phyloP scores from a whole-genome alignment of 179 eudicot species.

The Amaranthus tricolor region DNA sequence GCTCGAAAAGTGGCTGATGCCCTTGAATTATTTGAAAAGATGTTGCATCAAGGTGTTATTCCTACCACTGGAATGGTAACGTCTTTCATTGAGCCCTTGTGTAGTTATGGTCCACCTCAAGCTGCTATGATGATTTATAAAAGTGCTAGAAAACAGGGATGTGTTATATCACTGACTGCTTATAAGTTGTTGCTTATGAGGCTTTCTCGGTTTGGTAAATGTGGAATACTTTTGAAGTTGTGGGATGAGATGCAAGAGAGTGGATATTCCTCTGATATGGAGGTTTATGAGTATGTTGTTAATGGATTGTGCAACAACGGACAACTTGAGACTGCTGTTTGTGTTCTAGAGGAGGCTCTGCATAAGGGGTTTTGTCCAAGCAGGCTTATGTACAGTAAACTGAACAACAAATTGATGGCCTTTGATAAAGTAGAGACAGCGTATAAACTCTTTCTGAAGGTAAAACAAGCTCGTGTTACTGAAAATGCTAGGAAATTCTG shows the following conservation, averaged over 20 bases:
- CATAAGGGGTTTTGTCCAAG: slow-evolving; percentile 84
- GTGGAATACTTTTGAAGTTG: slow-evolving; percentile 67
- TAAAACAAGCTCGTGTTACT: slow-evolving; percentile 56
- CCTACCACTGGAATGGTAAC: slow-evolving; percentile 72
- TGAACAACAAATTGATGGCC: slow-evolving; percentile 62
- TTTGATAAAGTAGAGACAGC: slow-evolving; percentile 63
- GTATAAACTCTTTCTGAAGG: slow-evolving; percentile 68
- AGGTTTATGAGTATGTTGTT: slow-evolving; percentile 72
- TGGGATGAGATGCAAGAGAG: slow-evolving; percentile 88
- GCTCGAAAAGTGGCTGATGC: slow-evolving; percentile 87
- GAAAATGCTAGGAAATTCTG: slow-evolving; percentile 72
- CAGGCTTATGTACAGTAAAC: slow-evolving; percentile 63
- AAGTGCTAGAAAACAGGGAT: slow-evolving; percentile 64
- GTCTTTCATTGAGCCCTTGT: slow-evolving; percentile 65
- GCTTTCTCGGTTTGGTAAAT: slow-evolving; percentile 88
- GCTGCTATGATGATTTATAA: slow-evolving; percentile 80
- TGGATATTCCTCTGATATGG: slow-evolving; percentile 65
- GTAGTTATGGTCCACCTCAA: slow-evolving; percentile 89
- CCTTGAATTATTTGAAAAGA: slow-evolving; percentile 74
- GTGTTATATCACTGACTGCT: slow-evolving; percentile 55
- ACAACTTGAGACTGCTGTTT: slow-evolving; percentile 78
- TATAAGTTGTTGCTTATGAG: slow-evolving; percentile 75
- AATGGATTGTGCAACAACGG: slow-evolving; percentile 86
- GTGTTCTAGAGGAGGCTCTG: slow-evolving; percentile 73
- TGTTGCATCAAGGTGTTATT: slow-evolving; percentile 55